Base-by-base conservation (phyloP, 2,329 filamentous ascomycete species). In the Daldinia sp. region DNA sequence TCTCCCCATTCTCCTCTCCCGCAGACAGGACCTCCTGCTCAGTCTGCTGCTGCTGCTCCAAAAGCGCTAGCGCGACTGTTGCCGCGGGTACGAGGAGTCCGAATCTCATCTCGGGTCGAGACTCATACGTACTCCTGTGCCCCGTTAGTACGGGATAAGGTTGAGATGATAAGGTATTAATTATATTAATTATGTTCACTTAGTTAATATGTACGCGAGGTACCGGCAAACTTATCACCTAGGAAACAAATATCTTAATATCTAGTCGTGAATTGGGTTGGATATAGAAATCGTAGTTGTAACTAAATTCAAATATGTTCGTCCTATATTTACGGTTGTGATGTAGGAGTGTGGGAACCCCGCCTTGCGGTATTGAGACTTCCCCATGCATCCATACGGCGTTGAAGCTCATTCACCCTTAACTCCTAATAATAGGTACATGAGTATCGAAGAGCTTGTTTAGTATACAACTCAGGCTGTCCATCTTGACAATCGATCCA, bases 11-110 rank as follows among this genome's bases (percentile, higher is more conserved):
- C 18, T 6, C n/a, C 30, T 42, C 33, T 1, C 30, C 44, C 5
- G 20, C 28, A 6, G 35, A 18, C 9, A 70, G 6, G 12, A 66
- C 37, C 26, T 51, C 39, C 59, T 70, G 68, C 30, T 20, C 63
- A 15, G 20, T 33, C 13, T 28, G 35, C n/a, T n/a, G 20, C 20
- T 9, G 30, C 6, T 50, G 13, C 4, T 10, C 5, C 4, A 33
- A 23, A n/a, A 62, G 26, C 18, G 30, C 26, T 3, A 65, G 41
- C 15, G 23, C 58, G 2, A 10, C 37, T 6, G 62, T 26, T 10
- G 39, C 13, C 12, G 39, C 44, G 37, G 54, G n/a, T 6, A 39
- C 4, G 18, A 30, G 20, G 20, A 44, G 46, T 35, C 35, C 9
- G 39, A 59, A 12, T 35, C 26, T 53, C 65, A 65, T 68, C 23